Percentiles rank a stretch among this genome's conserved stretches.
Evolutionary conservation across 345 rosid genomes (phyloP).

Genomic region (Eucalyptus tenuipes): DNA sequence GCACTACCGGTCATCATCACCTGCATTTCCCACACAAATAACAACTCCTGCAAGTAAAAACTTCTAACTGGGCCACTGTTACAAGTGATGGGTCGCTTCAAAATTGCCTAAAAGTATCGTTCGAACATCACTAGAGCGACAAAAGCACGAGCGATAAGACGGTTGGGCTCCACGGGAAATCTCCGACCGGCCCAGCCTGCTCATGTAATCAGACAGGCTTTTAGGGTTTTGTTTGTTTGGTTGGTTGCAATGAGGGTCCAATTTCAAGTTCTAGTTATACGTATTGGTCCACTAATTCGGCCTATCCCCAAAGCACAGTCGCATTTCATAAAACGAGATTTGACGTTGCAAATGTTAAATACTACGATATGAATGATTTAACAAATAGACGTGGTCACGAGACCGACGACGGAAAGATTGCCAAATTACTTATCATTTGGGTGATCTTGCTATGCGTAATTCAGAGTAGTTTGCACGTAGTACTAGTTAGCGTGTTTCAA

Average conservation of each 20-base stretch:
- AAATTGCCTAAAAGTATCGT: not conserved
- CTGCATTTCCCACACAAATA: not conserved
- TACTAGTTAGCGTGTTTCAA: not conserved
- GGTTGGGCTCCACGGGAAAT: not conserved
- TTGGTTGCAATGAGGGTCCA: not conserved
- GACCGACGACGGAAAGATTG: not conserved
- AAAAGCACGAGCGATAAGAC: not conserved
- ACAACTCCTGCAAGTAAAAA: not conserved
- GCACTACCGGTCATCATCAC: not conserved
- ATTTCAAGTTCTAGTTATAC: not conserved
- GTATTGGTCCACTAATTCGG: not conserved
- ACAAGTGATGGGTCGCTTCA: not conserved
- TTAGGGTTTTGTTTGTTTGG: not conserved
- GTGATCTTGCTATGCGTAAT: not conserved
- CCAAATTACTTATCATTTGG: not conserved
- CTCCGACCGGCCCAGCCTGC: not conserved
- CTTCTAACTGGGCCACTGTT: not conserved
- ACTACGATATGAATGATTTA: not conserved
- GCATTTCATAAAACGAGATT: not conserved
- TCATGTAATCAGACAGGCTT: not conserved
- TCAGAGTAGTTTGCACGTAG: not conserved
- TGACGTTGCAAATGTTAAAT: not conserved
- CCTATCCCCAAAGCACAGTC: not conserved
- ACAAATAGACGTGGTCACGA: not conserved
- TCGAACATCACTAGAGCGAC: not conserved